Conservation (phyloP, 83 land plant genomes). For the Picea abies region DNA sequence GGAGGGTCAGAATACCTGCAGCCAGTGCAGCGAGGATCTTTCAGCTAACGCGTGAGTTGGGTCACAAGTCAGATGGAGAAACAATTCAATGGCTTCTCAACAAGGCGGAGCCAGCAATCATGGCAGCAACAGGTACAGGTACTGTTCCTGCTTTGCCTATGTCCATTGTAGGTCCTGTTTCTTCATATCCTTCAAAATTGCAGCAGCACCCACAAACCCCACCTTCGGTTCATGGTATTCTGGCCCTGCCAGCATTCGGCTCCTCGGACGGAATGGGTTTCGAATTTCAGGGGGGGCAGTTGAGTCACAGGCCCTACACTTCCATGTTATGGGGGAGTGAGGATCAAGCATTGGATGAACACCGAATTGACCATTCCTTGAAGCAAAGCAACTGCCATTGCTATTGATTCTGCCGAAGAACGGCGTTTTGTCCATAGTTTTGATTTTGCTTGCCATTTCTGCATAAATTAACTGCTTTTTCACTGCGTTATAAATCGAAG, state of each 20-base stretch:
- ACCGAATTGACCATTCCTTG: slow-evolving; percentile 5
- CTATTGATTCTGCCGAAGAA: not conserved
- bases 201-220: not conserved
- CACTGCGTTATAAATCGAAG: not conserved
- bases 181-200: not conserved
- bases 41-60: slow-evolving; percentile 61
- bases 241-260: not conserved
- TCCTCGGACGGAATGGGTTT: not conserved
- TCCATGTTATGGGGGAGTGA: not conserved
- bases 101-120: slow-evolving; percentile 57
- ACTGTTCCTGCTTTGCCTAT: slow-evolving; percentile 63
- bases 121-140: slow-evolving; percentile 53
- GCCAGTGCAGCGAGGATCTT: slow-evolving; percentile 58
- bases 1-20: slow-evolving; percentile 62
- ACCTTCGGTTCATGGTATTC: not conserved
- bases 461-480: not conserved
- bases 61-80: slow-evolving; percentile 64
- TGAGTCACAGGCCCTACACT: slow-evolving; percentile 11
- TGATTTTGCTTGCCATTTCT: not conserved
- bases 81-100: slow-evolving; percentile 69
- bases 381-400: slow-evolving; percentile 6
- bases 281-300: not conserved
- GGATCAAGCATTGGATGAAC: slow-evolving; percentile 1
- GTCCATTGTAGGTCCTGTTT: slow-evolving; percentile 15
- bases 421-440: not conserved